phyloP scores from a whole-genome alignment of 306 rosid species.

The Betula pendula region DNA sequence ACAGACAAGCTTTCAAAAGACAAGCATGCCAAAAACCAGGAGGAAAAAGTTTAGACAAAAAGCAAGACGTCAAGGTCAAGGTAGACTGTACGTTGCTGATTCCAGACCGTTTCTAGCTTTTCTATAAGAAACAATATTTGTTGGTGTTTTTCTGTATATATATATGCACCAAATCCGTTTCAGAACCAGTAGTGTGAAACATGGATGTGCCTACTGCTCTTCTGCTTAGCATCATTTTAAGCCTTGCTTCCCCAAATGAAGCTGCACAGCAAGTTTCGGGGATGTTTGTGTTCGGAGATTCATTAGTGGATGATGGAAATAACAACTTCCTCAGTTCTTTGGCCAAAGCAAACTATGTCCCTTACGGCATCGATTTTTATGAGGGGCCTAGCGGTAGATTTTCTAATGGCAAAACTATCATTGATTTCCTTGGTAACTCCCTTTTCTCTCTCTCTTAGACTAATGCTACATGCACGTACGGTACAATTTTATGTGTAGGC shows the following conservation, averaged over 20 bases:
- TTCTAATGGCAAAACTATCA: conserved; percentile 32
- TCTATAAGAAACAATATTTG: too few relatives aligned
- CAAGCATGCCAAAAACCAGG: conserved; percentile 13
- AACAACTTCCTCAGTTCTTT: conserved; percentile 36
- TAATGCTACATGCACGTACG: too few relatives aligned
- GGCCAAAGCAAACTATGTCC: conserved; percentile 34
- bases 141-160: neutral
- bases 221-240: conserved; percentile 19
- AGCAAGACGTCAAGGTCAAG: too few relatives aligned
- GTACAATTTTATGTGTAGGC: too few relatives aligned
- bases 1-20: neutral
- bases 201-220: conserved; percentile 20
- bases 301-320: conserved; percentile 36
- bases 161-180: neutral
- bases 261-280: conserved; percentile 22
- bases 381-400: conserved; percentile 40
- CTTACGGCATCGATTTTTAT: conserved; percentile 40
- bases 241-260: neutral
- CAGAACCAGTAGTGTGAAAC: neutral
- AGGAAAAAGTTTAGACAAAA: too few relatives aligned
- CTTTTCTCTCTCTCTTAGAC: neutral
- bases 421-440: conserved; percentile 37
- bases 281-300: conserved; percentile 51
- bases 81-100: too few relatives aligned
- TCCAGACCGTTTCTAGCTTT: conserved; percentile 11